A percentile compares a stretch with the other conserved stretches of the same genome.
Evolutionary conservation across 2,329 filamentous ascomycete genomes (phyloP).

Genomic region (Orbilia blumenaviensis): DNA sequence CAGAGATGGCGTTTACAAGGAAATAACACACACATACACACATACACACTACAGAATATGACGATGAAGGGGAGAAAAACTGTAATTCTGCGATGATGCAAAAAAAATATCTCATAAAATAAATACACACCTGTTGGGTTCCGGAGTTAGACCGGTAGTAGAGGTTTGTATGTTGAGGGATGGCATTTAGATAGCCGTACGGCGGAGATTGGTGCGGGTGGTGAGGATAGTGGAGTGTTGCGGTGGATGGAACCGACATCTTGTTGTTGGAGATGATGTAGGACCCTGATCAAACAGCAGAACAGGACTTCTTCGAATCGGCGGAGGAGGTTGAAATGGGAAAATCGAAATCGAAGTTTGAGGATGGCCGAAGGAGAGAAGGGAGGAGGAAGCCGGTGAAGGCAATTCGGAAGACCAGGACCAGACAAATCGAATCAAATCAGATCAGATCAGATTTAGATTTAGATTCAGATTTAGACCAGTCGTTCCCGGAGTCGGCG

Average conservation of each 20-base stretch:
- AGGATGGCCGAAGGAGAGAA: no score
- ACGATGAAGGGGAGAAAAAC: background rate
- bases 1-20: background rate
- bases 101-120: no score
- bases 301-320: background rate
- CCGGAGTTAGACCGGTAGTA: conserved; percentile 50
- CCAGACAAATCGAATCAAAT: no score
- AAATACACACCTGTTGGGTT: conserved; percentile 44
- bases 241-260: conserved; percentile 51
- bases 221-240: conserved; percentile 53
- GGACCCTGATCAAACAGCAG: conserved; percentile 6
- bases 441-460: no score
- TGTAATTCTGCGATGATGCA: background rate
- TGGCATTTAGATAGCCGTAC: conserved; percentile 47
- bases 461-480: background rate
- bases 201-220: conserved; percentile 48
- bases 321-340: background rate
- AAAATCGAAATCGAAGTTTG: background rate
- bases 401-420: no score
- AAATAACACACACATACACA: background rate
- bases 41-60: background rate
- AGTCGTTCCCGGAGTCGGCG: conserved; percentile 13
- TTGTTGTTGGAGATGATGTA: conserved; percentile 21
- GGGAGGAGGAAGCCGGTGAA: no score
- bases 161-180: conserved; percentile 44